Base-by-base conservation (phyloP, 2,329 filamentous ascomycete species). In the Cladophialophora bantiana region DNA sequence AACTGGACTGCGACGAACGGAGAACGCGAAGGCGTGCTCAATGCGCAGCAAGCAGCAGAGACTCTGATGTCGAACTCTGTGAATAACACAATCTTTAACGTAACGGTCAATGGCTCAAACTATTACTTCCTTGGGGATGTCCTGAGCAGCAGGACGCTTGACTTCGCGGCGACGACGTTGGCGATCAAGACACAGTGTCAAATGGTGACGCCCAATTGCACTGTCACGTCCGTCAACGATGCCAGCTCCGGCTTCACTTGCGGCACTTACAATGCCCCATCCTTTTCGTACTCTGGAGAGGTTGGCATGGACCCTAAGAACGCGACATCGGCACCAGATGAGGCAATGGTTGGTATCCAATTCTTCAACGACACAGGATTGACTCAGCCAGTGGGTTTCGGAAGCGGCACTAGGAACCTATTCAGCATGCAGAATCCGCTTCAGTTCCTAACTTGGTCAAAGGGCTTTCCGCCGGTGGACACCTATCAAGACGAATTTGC, bases 401-500 rank as follows among this genome's bases (percentile, higher is more conserved):
- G 57, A 34, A 57, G 62, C 52, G 58, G 62, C 42, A 65, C 58
- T 5, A 61, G 32, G 2, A 66, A 66, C 42, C 63, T 71, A 1
- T 71, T 71, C 64, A 53, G 40, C 9, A 10, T 62, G 32, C 50
- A 61, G 45, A 70, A 71, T 38, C 68, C 70, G 7, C 55, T 67
- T 12, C 62, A 68, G 32, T 71, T 71, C 53, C 54, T 71, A 20
- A 45, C 57, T 15, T 71, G 68, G 68, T 70, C 68, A 45, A 71
- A 71, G 55, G 70, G 70, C 15, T 71, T 71, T 48, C 70, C 70
- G 18, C 70, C 70, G 1, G 53, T 70, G 34, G 70, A 71, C 40
- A 69, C 70, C 15, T 48, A 50, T 42, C 63, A 48, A 1, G 57
- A 66, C 45, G 65, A 61, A 52, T 71, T 71, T 54, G 40, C 13